Percentiles rank a stretch among this genome's conserved stretches.
phyloP scores from a whole-genome alignment of 805 yeast genomes.

The Pichia phayaonensis region DNA sequence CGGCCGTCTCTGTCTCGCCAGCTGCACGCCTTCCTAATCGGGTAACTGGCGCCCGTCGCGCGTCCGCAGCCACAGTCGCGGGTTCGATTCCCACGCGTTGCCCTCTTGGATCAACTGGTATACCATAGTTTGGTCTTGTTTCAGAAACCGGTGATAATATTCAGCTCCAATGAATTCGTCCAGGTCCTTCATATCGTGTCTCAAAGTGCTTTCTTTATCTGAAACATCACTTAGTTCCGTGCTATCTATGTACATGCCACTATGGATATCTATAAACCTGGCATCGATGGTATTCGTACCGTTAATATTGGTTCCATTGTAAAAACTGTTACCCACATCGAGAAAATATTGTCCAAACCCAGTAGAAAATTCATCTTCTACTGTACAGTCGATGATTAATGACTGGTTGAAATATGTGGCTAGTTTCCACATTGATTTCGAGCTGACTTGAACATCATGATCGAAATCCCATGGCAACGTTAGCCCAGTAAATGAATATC shows the following conservation, averaged over 20 bases:
- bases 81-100: slow-evolving; percentile 20
- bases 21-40: slow-evolving; percentile 1
- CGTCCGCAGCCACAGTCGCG: slow-evolving; percentile 21
- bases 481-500: slow-evolving; percentile 54
- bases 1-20: not conserved
- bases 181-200: not conserved
- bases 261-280: slow-evolving; percentile 42
- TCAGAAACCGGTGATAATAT: slow-evolving; percentile 9
- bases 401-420: slow-evolving; percentile 42
- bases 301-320: slow-evolving; percentile 31
- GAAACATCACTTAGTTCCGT: slow-evolving; percentile 26
- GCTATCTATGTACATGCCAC: slow-evolving; percentile 40
- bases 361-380: slow-evolving; percentile 13
- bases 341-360: slow-evolving; percentile 28
- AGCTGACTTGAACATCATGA: slow-evolving; percentile 51
- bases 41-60: slow-evolving; percentile 13
- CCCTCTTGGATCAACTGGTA: slow-evolving; percentile 10
- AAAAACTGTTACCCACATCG: slow-evolving; percentile 29
- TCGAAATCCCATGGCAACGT: slow-evolving; percentile 55
- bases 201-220: not conserved
- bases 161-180: slow-evolving; percentile 9
- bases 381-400: slow-evolving; percentile 35
- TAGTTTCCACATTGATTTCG: slow-evolving; percentile 33
- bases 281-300: slow-evolving; percentile 48
- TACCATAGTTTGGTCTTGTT: slow-evolving; percentile 8